phyloP scores from a whole-genome alignment of 345 rosid species.

The Mercurialis annua region DNA sequence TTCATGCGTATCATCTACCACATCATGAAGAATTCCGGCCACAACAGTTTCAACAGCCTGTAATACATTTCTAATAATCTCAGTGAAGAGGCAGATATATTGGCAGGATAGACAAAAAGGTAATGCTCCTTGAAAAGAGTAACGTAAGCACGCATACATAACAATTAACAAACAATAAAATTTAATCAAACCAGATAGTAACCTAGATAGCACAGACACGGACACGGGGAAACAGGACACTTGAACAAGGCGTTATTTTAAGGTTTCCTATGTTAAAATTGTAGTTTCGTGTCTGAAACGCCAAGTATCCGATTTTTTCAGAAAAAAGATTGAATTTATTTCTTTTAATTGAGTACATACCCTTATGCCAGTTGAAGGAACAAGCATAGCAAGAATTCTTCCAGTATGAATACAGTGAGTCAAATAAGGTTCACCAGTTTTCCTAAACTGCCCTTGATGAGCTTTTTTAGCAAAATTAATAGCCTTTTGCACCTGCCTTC shows the following conservation, averaged over 20 bases:
- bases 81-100: slow-evolving; percentile 1
- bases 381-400: slow-evolving; percentile 60
- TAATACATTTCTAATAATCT: slow-evolving; percentile 8
- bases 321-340: not conserved
- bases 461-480: slow-evolving; percentile 63
- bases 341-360: slow-evolving; percentile 26
- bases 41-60: slow-evolving; percentile 70
- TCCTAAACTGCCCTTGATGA: slow-evolving; percentile 62
- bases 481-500: slow-evolving; percentile 81
- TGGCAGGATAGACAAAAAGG: not conserved
- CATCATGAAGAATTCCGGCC: slow-evolving; percentile 72
- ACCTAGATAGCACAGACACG: too few relatives aligned
- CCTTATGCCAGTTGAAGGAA: slow-evolving; percentile 54
- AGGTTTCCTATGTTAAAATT: too few relatives aligned
- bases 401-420: slow-evolving; percentile 67
- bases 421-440: slow-evolving; percentile 68
- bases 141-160: too few relatives aligned
- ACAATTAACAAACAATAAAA: too few relatives aligned
- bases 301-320: too few relatives aligned
- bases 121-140: not conserved
- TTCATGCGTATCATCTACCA: slow-evolving; percentile 54
- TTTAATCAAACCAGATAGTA: too few relatives aligned
- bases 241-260: too few relatives aligned
- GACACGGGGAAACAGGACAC: too few relatives aligned
- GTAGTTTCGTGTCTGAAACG: too few relatives aligned